Base-by-base conservation (phyloP, 2,329 filamentous ascomycete genomes). In the Monosporascus sp. region DNA sequence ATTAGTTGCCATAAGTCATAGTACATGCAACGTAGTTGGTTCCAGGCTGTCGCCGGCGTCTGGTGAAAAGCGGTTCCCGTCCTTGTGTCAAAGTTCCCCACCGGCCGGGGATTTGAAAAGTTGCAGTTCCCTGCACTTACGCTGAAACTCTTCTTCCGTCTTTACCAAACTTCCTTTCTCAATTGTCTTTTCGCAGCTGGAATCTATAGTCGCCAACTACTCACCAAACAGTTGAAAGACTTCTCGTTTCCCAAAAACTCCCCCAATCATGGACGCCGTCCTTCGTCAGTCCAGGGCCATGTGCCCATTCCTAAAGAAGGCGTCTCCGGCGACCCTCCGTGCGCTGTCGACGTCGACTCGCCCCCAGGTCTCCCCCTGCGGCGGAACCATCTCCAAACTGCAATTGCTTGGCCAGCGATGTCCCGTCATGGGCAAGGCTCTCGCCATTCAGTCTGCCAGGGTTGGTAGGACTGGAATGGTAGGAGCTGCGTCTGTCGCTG, bases 401-500 rank as follows among this genome's bases (percentile, higher is more conserved):
- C 94, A 97, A 79, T 85, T 94, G 63, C 85, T 96, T 68, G 94
- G 91, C 66, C 87, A 91, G 69, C 91, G 93, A 72, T 99, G 94
- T 82, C 94, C 94, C 55, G 88, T 99, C 73, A 99, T 99, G 94
- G 93, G 92, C 73, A 96, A 97, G 81, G 94, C 94, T 43, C 84
- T 99, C 71, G 89, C 91, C 57, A 87, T 97, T 40, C 93, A 97
- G 80, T 82, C 82, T 46, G 79, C 83, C 58, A 80, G 81, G 67
- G 70, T 77, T 49, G 73, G 77, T 50, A 73, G 72, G 54, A 60
- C 72, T 52, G 66, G 71, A 52, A 63, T 75, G 58, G 62, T 69
- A 57, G 70, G 65, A 52, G 67, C 71, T 52, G 73, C 74, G 50
- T 72, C 76, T 56, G 71, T 76, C 53, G 73, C 78, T 50, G 76